Percentiles rank a stretch among this genome's conserved stretches.
Evolutionary conservation across 2,329 filamentous ascomycete genomes (phyloP).

Genomic region (Colletotrichum sp.): DNA sequence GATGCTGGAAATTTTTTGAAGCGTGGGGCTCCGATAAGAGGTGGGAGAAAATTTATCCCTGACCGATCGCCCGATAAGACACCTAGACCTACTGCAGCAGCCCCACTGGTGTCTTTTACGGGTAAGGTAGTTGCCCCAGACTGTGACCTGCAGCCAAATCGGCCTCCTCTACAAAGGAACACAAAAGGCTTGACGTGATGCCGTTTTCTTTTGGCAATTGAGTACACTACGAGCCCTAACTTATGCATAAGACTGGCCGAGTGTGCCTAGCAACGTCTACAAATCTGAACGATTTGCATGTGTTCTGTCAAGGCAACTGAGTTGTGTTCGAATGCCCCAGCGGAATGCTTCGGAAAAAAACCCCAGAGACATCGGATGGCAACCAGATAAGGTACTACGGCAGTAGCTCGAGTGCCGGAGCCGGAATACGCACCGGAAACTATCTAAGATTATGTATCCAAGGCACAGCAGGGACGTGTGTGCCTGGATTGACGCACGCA

Average conservation of each 20-base stretch:
- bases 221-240: background rate
- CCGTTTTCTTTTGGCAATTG: background rate
- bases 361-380: background rate
- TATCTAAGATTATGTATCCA: background rate
- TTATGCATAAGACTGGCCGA: background rate
- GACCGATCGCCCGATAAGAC: conserved; percentile 16
- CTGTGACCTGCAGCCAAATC: background rate
- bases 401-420: background rate
- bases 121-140: background rate
- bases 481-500: background rate
- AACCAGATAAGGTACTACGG: background rate
- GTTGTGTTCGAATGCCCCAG: background rate
- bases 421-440: background rate
- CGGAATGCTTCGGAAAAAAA: background rate
- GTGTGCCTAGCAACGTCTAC: background rate
- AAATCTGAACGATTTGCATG: background rate
- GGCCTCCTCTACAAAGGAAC: background rate
- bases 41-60: conserved; percentile 22
- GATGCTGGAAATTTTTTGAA: conserved; percentile 20
- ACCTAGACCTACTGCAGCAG: no score
- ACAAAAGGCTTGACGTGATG: background rate
- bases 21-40: conserved; percentile 17
- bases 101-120: background rate
- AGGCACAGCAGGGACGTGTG: background rate
- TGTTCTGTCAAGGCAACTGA: background rate